phyloP scores from a whole-genome alignment of 805 yeast species.

The Pichia phayaonensis region DNA sequence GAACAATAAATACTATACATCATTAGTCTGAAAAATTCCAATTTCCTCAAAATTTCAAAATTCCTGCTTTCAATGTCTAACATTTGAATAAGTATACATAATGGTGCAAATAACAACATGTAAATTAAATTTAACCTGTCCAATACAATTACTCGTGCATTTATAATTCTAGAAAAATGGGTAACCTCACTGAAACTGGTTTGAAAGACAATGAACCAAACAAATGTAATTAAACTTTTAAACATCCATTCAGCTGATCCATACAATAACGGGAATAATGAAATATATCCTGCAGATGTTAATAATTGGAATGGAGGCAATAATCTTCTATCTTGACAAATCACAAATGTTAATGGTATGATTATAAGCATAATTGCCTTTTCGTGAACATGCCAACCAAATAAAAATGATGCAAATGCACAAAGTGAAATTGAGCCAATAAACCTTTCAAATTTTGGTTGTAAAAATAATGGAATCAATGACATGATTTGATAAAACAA shows the following conservation, averaged over 20 bases:
- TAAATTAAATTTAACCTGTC: constrained; percentile 67
- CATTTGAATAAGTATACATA: constrained; percentile 40
- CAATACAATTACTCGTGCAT: constrained; percentile 49
- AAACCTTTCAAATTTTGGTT: constrained; percentile 72
- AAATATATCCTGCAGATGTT: constrained; percentile 74
- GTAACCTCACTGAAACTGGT: constrained; percentile 67
- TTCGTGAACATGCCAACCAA: constrained; percentile 99
- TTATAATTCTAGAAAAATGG: constrained; percentile 32
- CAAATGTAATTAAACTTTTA: constrained; percentile 67
- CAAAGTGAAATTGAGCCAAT: constrained; percentile 81
- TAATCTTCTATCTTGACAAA: constrained; percentile 61
- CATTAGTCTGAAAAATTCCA: constrained; percentile 76
- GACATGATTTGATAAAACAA: constrained; percentile 80
- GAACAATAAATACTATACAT: constrained; percentile 79
- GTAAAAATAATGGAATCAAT: constrained; percentile 57
- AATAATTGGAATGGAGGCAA: constrained; percentile 64
- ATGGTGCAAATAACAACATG: constrained; percentile 56
- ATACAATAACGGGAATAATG: constrained; percentile 79
- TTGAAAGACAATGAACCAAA: constrained; percentile 78
- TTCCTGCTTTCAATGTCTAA: constrained; percentile 51
- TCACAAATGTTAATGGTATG: constrained; percentile 78
- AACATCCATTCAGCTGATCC: constrained; percentile 75
- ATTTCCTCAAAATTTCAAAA: constrained; percentile 45
- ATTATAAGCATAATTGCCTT: constrained; percentile 89
- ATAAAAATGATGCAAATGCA: constrained; percentile 83